These are phyloP conservation scores for Berberis vulgaris DNA, from an alignment of 164 flowering plant species.

Conservation along the genomic window DNA sequence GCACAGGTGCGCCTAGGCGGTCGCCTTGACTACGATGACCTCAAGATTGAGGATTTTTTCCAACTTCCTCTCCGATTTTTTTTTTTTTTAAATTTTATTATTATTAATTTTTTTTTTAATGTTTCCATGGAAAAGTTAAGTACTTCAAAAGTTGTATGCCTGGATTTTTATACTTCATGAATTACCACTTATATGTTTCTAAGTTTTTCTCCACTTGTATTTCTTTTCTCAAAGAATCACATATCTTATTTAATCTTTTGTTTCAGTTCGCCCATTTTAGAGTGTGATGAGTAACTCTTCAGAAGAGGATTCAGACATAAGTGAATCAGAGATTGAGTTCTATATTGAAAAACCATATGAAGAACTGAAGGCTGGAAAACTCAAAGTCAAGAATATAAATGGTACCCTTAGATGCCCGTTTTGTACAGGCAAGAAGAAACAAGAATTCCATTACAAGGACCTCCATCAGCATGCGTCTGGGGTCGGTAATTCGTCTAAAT, in stretches of 20 bases:
- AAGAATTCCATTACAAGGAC: neutral
- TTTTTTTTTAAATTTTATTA: no score
- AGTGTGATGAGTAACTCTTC: neutral
- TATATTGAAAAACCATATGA: neutral
- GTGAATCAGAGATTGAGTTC: neutral
- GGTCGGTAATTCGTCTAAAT: neutral
- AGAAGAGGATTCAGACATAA: neutral
- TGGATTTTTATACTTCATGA: no score
- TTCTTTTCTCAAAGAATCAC: neutral
- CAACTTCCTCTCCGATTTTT: no score
- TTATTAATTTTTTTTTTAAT: no score
- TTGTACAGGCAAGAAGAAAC: slow-evolving; percentile 2
- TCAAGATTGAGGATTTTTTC: no score
- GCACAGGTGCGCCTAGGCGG: no score
- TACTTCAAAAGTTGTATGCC: no score
- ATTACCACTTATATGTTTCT: no score
- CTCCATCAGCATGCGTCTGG: neutral
- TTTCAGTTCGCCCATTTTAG: neutral
- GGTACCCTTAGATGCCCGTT: neutral
- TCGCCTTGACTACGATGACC: no score
- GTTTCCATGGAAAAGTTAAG: no score
- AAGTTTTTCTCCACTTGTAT: neutral
- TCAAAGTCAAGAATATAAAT: neutral
- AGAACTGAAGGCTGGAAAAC: neutral
- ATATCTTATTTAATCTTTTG: neutral